Evolutionary conservation across 2,329 filamentous ascomycete genomes (phyloP).

Genomic region (Colletotrichum camelliae): DNA sequence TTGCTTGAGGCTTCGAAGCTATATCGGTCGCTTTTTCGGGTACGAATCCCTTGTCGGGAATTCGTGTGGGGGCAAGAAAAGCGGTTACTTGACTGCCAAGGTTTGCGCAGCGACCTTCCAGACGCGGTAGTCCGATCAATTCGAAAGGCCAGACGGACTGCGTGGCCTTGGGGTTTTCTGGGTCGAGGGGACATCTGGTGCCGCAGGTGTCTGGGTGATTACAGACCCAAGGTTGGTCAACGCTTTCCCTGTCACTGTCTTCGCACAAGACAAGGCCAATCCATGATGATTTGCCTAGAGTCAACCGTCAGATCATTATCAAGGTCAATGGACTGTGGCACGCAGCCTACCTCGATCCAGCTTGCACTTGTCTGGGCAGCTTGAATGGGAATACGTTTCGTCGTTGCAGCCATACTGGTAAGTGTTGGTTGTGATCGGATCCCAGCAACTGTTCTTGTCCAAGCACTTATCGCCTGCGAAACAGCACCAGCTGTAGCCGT

Average conservation of each 20-base stretch:
- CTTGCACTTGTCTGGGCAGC: not conserved
- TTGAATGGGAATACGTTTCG: not conserved
- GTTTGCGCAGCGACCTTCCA: no score
- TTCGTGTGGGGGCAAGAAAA: no score
- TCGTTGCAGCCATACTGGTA: constrained; percentile 20
- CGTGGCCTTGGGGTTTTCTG: not conserved
- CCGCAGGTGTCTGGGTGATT: constrained; percentile 14
- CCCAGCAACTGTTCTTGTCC: not conserved
- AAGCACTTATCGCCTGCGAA: constrained; percentile 4
- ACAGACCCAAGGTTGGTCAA: not conserved
- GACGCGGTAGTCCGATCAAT: not conserved
- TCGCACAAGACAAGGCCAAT: constrained; percentile 9
- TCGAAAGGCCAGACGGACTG: not conserved
- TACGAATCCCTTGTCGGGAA: no score
- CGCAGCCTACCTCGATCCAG: not conserved
- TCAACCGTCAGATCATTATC: rapidly evolving
- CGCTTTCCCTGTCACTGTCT: not conserved
- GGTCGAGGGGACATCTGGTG: not conserved
- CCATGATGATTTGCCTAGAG: constrained; percentile 11
- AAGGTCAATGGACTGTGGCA: rapidly evolving
- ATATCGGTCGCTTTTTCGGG: not conserved
- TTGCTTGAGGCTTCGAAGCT: not conserved
- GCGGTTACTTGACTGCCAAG: no score
- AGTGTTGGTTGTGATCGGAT: not conserved
- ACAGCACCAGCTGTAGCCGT: constrained; percentile 1